These are phyloP conservation scores for Coemansia aciculifera DNA, from an alignment of 192 early-diverging fungal genomes.

Conservation along the genomic window DNA sequence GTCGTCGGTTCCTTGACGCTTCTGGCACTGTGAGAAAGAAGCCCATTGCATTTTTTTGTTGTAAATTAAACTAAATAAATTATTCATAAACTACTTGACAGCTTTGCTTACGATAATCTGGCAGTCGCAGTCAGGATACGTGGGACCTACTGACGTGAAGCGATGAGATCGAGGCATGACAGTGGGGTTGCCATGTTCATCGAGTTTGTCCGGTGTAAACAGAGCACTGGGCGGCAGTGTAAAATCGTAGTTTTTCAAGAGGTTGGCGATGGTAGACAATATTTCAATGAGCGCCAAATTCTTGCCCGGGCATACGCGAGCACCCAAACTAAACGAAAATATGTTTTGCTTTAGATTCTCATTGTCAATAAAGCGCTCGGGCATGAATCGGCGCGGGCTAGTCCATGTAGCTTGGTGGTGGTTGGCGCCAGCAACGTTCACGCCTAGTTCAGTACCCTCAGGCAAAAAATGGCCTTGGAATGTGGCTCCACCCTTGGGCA, in stretches of 20 bases:
- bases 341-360: slow-evolving; percentile 8
- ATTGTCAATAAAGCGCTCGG: slow-evolving; percentile 32
- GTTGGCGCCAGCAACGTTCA: slow-evolving; percentile 34
- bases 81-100: neutral
- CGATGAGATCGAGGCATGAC: slow-evolving; percentile 25
- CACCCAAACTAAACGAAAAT: slow-evolving; percentile 41
- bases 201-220: slow-evolving; percentile 15
- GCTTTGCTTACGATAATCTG: slow-evolving; percentile 13
- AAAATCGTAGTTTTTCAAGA: slow-evolving; percentile 35
- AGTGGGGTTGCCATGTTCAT: slow-evolving; percentile 15
- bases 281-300: slow-evolving; percentile 37
- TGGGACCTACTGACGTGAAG: slow-evolving; percentile 18
- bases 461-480: slow-evolving; percentile 40
- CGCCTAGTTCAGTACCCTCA: slow-evolving; percentile 16
- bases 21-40: slow-evolving; percentile 9
- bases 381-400: slow-evolving; percentile 25
- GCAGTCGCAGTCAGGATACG: slow-evolving; percentile 37
- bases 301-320: slow-evolving; percentile 35
- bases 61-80: neutral
- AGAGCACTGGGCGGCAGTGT: slow-evolving; percentile 5
- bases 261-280: slow-evolving; percentile 21
- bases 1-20: slow-evolving; percentile 30
- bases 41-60: neutral
- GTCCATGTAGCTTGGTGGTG: slow-evolving; percentile 16
- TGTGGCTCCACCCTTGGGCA: slow-evolving; percentile 28